Evolutionary conservation across 2,329 filamentous ascomycete species (phyloP), one percentile per base, ranked within the genome.

Genomic region (Trichoderma citrinoviride): DNA sequence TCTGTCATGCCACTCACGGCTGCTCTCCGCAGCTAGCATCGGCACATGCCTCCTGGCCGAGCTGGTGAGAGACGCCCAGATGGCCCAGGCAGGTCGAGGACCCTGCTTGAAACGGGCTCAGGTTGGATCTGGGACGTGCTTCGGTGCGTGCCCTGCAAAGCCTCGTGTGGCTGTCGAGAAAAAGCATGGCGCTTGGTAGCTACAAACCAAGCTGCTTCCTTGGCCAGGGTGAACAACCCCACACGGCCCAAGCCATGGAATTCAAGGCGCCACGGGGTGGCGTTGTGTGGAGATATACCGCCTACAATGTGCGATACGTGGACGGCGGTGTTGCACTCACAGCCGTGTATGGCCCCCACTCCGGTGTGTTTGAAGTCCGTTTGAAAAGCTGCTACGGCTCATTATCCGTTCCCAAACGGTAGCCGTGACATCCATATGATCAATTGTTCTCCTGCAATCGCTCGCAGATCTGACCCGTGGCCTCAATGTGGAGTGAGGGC

Each of bases 211-310:
- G 21, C 21, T 43, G 14, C 40, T 21, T 50, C 23, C 49, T 53
- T 33, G 17, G 47, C 33, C 10, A 37, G 33, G 33, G 33, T 37
- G 1, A 3, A 37, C 33, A 10, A 37, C 47, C 37, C 58, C 58
- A 33, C 58, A 61, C 47, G 19, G 47, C 21, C n/a, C 29, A 33
- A 33, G 33, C 33, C 27, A n/a, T 61, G 58, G 58, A 33, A 53
- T 53, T 53, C 23, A 27, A 52, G 58, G 57, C 47, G 58, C 58
- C 58, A 61, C 58, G 52, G 27, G 58, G 58, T 61, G 58, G 58
- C 58, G 58, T 61, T 61, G 58, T 37, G 33, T 61, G 47, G 47
- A 33, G 56, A 12, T 29, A 33, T 52, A 52, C 19, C 49, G 29
- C 49, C 10, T 37, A 37, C 33, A 12, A n/a, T 14, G 33, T 37